Percentiles rank a stretch among this genome's conserved stretches.
Conservation (phyloP, 345 rosid species). For the Pistacia vera region DNA sequence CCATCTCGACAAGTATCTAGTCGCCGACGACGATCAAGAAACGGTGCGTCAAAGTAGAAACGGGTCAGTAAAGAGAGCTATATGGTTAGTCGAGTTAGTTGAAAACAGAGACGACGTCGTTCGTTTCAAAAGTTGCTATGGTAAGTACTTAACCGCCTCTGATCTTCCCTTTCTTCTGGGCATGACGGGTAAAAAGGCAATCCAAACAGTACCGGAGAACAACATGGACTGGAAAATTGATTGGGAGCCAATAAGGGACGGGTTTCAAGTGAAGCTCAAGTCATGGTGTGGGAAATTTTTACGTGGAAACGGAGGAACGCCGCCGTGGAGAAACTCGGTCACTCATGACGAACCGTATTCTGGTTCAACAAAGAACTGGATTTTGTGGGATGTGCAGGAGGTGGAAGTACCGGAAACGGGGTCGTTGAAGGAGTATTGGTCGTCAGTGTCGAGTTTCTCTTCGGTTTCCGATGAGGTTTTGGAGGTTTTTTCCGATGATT, state of each 20-base stretch:
- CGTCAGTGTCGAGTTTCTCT: constrained; percentile 64
- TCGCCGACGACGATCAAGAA: constrained; percentile 72
- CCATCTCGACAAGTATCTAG: constrained; percentile 81
- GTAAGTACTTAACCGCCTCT: constrained; percentile 76
- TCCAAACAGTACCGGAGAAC: constrained; percentile 48
- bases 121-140: constrained; percentile 60
- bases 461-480: constrained; percentile 39
- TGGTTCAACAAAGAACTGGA: constrained; percentile 64
- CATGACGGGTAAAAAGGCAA: constrained; percentile 75
- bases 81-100: constrained; percentile 76
- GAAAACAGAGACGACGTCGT: constrained; percentile 39
- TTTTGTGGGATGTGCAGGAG: constrained; percentile 76
- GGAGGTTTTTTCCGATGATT: constrained; percentile 14
- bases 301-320: constrained; percentile 85
- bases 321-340: constrained; percentile 90
- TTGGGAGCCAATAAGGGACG: constrained; percentile 85
- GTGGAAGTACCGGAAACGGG: constrained; percentile 38
- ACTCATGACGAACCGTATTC: constrained; percentile 82
- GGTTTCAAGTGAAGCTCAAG: constrained; percentile 59
- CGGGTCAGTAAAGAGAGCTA: constrained; percentile 47
- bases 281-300: constrained; percentile 74
- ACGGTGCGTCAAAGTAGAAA: constrained; percentile 77
- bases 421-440: constrained; percentile 51
- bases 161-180: constrained; percentile 78
- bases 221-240: constrained; percentile 56